These are phyloP conservation scores for Saccharomycopsis fibuligera DNA, from an alignment of 805 yeast genomes.

Conservation along the genomic window DNA sequence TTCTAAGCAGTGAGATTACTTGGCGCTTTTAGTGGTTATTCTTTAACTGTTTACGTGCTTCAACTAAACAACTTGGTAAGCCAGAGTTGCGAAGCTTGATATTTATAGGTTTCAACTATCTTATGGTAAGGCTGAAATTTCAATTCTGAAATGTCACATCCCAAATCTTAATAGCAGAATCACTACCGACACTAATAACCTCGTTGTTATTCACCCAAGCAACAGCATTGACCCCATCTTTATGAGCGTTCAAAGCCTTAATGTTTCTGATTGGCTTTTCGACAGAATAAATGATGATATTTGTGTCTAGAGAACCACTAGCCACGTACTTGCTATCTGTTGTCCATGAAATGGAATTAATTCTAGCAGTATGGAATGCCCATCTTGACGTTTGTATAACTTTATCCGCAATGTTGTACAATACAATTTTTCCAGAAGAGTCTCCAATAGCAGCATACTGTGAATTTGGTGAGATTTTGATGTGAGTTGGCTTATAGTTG, in stretches of 20 bases:
- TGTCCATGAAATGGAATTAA: conserved; percentile 75
- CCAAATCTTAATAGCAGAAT: conserved; percentile 80
- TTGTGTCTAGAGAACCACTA: conserved; percentile 80
- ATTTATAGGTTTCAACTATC: too few relatives aligned
- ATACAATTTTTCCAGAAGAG: conserved; percentile 74
- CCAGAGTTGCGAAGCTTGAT: too few relatives aligned
- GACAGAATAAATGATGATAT: conserved; percentile 73
- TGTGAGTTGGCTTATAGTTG: conserved; percentile 39
- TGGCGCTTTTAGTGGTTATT: too few relatives aligned
- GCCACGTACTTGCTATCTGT: conserved; percentile 64
- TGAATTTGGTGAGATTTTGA: conserved; percentile 67
- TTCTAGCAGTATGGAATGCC: conserved; percentile 89
- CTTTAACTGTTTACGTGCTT: too few relatives aligned
- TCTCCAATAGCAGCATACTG: conserved; percentile 79
- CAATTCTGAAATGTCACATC: too few relatives aligned
- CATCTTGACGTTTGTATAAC: conserved; percentile 77
- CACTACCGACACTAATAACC: conserved; percentile 70
- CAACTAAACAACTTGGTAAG: too few relatives aligned
- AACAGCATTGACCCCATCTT: conserved; percentile 75
- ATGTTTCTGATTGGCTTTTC: conserved; percentile 70
- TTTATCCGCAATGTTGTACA: conserved; percentile 51
- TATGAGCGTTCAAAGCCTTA: conserved; percentile 75
- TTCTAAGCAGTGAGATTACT: too few relatives aligned
- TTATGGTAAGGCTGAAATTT: too few relatives aligned
- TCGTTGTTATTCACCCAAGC: conserved; percentile 52